Percentiles rank a stretch among this genome's conserved stretches.
Conservation (phyloP, 2,329 filamentous ascomycete species). For the Phyllosticta citribraziliensis region DNA sequence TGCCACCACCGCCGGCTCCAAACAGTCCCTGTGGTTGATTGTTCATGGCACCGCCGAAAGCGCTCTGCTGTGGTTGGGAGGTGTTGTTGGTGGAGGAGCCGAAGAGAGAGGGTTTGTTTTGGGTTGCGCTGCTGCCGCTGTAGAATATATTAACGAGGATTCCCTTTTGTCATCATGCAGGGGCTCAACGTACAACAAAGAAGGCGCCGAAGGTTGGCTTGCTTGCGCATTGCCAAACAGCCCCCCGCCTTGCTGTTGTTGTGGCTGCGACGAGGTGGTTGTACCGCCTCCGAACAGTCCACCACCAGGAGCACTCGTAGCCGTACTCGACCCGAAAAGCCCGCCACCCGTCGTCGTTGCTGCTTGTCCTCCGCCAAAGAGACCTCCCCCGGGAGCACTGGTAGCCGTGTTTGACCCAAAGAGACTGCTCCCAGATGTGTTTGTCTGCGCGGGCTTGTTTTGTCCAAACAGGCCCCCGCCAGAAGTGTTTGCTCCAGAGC, state of each 20-base stretch:
- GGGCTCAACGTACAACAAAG: slow-evolving; percentile 27
- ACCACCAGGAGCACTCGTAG: slow-evolving; percentile 6
- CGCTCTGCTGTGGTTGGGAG: slow-evolving; percentile 17
- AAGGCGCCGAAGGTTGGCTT: slow-evolving; percentile 21
- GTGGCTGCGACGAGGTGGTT: slow-evolving; percentile 10
- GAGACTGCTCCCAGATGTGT: slow-evolving; percentile 16
- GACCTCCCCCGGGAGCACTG: slow-evolving; percentile 17
- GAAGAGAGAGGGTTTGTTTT: slow-evolving; percentile 24
- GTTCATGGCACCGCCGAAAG: slow-evolving; percentile 22
- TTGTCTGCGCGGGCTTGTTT: slow-evolving; percentile 17
- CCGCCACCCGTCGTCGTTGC: slow-evolving; percentile 11
- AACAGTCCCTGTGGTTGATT: slow-evolving; percentile 16
- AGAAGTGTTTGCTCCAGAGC: slow-evolving; percentile 13
- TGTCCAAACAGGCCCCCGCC: slow-evolving; percentile 19
- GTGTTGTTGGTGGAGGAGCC: slow-evolving; percentile 18
- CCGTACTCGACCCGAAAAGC: neutral
- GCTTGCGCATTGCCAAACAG: slow-evolving; percentile 22
- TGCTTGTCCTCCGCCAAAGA: slow-evolving; percentile 26
- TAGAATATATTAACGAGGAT: slow-evolving; percentile 19
- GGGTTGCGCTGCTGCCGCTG: slow-evolving; percentile 25
- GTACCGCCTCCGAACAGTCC: slow-evolving; percentile 17
- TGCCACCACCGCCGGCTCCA: neutral
- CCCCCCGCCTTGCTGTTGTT: slow-evolving; percentile 21
- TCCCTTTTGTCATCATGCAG: slow-evolving; percentile 22
- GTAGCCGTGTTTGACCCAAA: slow-evolving; percentile 22